phyloP scores from a whole-genome alignment of 2,329 filamentous ascomycete genomes.

The Colletotrichum noveboracense region DNA sequence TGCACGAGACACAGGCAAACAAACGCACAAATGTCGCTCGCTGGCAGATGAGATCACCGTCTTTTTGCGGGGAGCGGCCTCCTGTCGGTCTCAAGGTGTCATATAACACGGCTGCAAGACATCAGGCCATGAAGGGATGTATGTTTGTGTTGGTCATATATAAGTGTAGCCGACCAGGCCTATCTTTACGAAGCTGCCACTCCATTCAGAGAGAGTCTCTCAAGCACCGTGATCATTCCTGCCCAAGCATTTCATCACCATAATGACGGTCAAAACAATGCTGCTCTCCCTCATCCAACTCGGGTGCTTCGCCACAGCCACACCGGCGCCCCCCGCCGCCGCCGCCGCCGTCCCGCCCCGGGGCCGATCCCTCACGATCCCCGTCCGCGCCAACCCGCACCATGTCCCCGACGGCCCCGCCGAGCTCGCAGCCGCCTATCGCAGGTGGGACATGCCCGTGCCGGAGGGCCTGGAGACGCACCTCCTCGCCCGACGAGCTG shows the following conservation, averaged over 20 bases:
- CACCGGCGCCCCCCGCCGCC: neutral
- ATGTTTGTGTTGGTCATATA: neutral
- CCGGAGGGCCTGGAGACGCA: conserved; percentile 6
- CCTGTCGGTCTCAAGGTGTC: neutral
- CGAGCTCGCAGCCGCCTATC: conserved; percentile 11
- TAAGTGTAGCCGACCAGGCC: neutral
- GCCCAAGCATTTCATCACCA: neutral
- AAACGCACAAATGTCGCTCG: neutral
- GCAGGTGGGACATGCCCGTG: conserved; percentile 11
- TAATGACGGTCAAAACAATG: neutral
- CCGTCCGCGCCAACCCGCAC: conserved; percentile 6
- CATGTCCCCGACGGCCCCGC: conserved; percentile 4
- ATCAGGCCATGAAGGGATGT: neutral
- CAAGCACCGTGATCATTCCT: neutral
- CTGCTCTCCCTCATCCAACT: neutral
- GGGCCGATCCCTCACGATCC: neutral
- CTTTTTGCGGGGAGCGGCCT: neutral
- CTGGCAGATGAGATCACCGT: neutral
- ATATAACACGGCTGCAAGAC: neutral
- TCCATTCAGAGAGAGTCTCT: neutral
- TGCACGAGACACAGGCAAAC: neutral
- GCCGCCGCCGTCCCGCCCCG: neutral
- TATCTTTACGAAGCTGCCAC: neutral
- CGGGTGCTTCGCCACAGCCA: neutral
- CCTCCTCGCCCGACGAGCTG: neutral